These are phyloP conservation scores for Fusarium nisikadoi DNA, from an alignment of 2,329 filamentous ascomycete genomes.

Conservation along the genomic window DNA sequence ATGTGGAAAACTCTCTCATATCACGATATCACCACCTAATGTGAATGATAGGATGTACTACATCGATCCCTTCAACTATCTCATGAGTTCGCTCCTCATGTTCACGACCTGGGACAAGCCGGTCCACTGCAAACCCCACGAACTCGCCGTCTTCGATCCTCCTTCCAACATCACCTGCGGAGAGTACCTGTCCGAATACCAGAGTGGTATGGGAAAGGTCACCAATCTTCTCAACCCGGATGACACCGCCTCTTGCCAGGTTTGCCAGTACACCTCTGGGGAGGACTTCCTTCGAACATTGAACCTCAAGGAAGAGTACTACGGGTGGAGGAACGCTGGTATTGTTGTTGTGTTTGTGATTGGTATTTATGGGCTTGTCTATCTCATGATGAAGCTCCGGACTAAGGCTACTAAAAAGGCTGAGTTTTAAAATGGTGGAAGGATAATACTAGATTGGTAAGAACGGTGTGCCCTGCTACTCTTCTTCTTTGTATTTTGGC, in stretches of 20 bases:
- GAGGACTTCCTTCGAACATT: conserved; percentile 68
- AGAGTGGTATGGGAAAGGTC: conserved; percentile 47
- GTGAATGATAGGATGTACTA: conserved; percentile 57
- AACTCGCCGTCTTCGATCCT: conserved; percentile 65
- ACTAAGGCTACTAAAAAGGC: conserved; percentile 61
- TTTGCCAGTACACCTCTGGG: conserved; percentile 69
- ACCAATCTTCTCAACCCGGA: conserved; percentile 69
- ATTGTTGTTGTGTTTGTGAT: conserved; percentile 67
- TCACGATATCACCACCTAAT: background rate
- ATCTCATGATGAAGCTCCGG: conserved; percentile 58
- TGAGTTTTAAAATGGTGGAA: conserved; percentile 37
- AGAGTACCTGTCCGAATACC: conserved; percentile 65
- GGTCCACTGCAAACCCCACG: conserved; percentile 58
- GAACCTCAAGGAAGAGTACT: conserved; percentile 69
- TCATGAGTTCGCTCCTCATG: conserved; percentile 65
- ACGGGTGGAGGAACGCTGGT: conserved; percentile 73
- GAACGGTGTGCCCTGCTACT: background rate
- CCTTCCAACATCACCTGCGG: conserved; percentile 64
- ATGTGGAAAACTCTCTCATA: accelerated
- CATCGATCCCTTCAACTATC: conserved; percentile 70
- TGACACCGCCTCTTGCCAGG: conserved; percentile 63
- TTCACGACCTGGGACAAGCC: conserved; percentile 61
- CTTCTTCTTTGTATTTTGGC: background rate
- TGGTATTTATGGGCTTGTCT: conserved; percentile 62
- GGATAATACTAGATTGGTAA: background rate